Evolutionary conservation across 495 filamentous ascomycete genomes (phyloP).

Genomic region (Neurospora sp.): DNA sequence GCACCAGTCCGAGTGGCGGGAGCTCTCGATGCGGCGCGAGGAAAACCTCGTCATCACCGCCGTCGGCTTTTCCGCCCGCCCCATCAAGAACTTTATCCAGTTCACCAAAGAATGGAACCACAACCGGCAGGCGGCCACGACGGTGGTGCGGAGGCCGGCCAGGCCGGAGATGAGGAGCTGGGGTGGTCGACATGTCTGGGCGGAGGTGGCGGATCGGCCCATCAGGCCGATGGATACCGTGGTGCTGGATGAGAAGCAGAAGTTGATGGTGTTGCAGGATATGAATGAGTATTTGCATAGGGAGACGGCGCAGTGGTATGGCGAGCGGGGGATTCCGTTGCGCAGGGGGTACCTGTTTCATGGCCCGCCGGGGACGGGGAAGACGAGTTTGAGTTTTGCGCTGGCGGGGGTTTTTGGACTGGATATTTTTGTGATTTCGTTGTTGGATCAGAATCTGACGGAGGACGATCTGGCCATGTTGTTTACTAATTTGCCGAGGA

Average conservation of each 20-base stretch:
- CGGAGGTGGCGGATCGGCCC: constrained; percentile 55
- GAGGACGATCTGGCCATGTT: constrained; percentile 60
- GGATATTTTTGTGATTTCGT: constrained; percentile 54
- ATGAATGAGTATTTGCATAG: constrained; percentile 84
- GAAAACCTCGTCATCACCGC: constrained; percentile 33
- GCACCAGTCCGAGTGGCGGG: neutral
- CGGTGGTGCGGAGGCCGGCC: constrained; percentile 4
- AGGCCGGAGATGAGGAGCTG: constrained; percentile 17
- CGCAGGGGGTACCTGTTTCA: constrained; percentile 80
- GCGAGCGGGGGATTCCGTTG: constrained; percentile 80
- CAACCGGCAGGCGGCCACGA: constrained; percentile 36
- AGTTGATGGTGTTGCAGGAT: constrained; percentile 61
- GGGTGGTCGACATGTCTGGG: constrained; percentile 44
- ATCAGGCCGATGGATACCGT: constrained; percentile 76
- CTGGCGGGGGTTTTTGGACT: constrained; percentile 60
- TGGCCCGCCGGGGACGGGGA: constrained; percentile 60
- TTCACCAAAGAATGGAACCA: constrained; percentile 44
- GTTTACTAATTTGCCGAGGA: constrained; percentile 53
- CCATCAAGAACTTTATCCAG: constrained; percentile 52
- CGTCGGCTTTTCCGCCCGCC: constrained; percentile 37
- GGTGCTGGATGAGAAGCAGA: constrained; percentile 65
- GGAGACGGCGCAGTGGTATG: constrained; percentile 63
- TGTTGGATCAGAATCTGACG: constrained; percentile 50
- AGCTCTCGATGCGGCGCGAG: neutral
- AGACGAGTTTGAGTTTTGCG: constrained; percentile 52